Evolutionary conservation across 2,329 filamentous ascomycete species (phyloP), one percentile per base, ranked within the genome.

Genomic region (Emmonsia crescens): DNA sequence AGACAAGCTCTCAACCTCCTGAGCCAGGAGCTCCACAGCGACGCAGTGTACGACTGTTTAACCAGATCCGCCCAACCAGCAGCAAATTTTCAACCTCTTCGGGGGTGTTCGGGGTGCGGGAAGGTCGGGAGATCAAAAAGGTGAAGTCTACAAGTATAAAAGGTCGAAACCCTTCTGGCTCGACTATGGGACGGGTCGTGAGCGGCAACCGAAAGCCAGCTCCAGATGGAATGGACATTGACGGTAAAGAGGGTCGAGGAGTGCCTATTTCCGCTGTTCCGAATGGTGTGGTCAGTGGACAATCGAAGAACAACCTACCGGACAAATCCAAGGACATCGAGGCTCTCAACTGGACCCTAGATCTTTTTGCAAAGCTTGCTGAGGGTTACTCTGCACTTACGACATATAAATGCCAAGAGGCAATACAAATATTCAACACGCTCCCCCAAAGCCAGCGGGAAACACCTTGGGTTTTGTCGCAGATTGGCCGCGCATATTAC

Each of bases 381-480:
- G 84, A 83, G 33, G 93, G 89, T 0, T 95, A 93, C 74, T 86
- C 88, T 67, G 82, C 87, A 5, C 79, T 96, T 55, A 87, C 87
- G 16, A 88, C 87, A 57, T 99, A 91, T 71, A 86, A 88, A 67
- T 90, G 89, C 66, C 79, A 84, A 27, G 86, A 94, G 63, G 89
- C 94, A 1, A 77, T 96, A 55, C 83, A 89, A 64, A 81, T 85
- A 2, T 91, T 93, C 72, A 82, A 82, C 63, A 82, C 85, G 0
- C 78, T 99, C 24, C 86, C 90, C 1, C 78, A 83, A 36, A 77
- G 80, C 5, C 93, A 97, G 69, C 86, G 90, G 67, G 91, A 96
- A 64, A 96, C 93, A 1, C 90, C 94, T 1, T 97, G 91, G 89
- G 91, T 96, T 16, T 81, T 96, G 61, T 87, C 91, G 5, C 91